Evolutionary conservation across 176 grass and related monocot genomes (phyloP), one percentile per base, ranked within the genome.

Genomic region (Coix lacrymajobi): DNA sequence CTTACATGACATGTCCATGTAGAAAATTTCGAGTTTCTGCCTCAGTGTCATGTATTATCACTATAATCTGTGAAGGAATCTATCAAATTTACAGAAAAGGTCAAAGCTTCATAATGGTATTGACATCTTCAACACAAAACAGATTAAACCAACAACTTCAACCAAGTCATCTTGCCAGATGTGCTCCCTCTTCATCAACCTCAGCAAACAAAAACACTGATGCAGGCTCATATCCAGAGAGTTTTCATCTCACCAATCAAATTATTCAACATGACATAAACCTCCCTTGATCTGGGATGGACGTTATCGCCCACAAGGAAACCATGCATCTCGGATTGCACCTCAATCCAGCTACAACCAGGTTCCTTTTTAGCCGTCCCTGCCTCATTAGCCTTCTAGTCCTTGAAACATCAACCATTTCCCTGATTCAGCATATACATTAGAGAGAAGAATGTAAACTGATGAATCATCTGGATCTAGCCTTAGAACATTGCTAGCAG

Each of bases 301-400:
- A 85, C 85, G 26, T 83, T 94, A 62, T 94, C 88, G 20, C 88
- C 90, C 68, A 89, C 84, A 85, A 97, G 84, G 78, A 94, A 97
- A 85, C 83, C 78, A 49, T 94, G 92, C 90, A 87, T 90, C 85
- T 92, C 88, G 10, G 63, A 88, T 78, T 81, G 84, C 80, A 90
- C 90, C 66, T 94, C 92, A 77, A 94, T 92, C 94, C 94, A 97
- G 84, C 92, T 97, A 87, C 92, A 94, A 32, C 94, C 94, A 51
- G 90, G 90, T 81, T 94, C 94, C 81, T 94, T 94, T 66, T 92
- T 94, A 94, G 80, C 49, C 65, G 76, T 67, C 79, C 87, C 40
- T 94, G 79, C 80, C 66, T 92, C 88, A 94, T 83, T 71, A 92
- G 48, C 85, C 81, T 90, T 89, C 88, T 88, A 76, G 87, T 92